Percentiles rank a stretch among this genome's conserved stretches.
Evolutionary conservation across 2,329 filamentous ascomycete genomes (phyloP).

Genomic region (Colletotrichum musae): DNA sequence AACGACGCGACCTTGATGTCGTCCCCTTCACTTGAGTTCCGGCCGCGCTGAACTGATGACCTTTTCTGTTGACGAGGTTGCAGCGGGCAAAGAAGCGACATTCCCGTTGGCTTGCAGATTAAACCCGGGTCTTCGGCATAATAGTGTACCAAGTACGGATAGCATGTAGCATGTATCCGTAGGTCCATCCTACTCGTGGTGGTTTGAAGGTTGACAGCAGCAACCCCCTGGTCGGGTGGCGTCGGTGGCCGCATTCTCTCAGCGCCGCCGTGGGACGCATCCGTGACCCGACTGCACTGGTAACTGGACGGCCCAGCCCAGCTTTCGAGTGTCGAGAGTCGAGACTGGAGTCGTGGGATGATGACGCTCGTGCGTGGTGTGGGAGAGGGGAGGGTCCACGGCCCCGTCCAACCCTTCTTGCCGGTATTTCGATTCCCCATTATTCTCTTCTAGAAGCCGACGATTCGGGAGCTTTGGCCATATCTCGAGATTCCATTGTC

Average conservation of each 20-base stretch:
- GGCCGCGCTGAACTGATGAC: conserved; percentile 29
- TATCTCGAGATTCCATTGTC: conserved; percentile 29
- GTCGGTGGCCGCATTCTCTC: conserved; percentile 33
- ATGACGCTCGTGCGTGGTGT: conserved; percentile 39
- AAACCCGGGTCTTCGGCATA: conserved; percentile 34
- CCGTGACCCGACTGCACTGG: conserved; percentile 6
- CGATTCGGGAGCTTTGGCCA: conserved; percentile 42
- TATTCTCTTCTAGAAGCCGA: conserved; percentile 42
- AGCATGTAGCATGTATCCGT: too few relatives aligned
- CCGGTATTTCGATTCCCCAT: conserved; percentile 42
- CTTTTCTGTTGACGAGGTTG: conserved; percentile 33
- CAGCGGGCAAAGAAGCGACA: conserved; percentile 36
- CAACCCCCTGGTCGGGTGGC: conserved; percentile 24
- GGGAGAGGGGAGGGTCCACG: conserved; percentile 37
- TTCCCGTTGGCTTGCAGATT: conserved; percentile 24
- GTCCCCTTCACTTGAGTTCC: conserved; percentile 9
- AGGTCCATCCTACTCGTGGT: conserved; percentile 15
- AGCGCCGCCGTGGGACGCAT: conserved; percentile 28
- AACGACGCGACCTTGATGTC: neutral
- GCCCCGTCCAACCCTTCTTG: conserved; percentile 43
- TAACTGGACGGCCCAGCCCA: neutral
- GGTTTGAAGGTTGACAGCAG: conserved; percentile 20
- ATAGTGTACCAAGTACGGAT: too few relatives aligned
- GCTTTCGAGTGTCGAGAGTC: neutral
- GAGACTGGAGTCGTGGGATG: conserved; percentile 37